phyloP scores from a whole-genome alignment of 306 rosid species.

The Vigna radiata region DNA sequence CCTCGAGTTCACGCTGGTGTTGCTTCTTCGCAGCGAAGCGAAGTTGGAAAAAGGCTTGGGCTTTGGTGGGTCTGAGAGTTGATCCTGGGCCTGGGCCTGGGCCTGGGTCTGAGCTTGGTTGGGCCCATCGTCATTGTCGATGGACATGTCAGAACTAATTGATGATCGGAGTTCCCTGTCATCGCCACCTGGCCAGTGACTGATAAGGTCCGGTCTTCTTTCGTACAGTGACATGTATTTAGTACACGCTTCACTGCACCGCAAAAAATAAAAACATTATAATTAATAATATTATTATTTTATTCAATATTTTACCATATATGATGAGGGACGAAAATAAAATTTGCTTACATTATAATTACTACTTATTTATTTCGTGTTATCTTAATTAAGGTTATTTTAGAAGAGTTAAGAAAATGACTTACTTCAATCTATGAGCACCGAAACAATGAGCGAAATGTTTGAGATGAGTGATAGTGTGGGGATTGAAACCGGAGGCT shows the following conservation, averaged over 20 bases:
- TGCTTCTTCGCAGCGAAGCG: conserved; percentile 46
- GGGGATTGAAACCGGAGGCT: conserved; percentile 83
- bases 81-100: conserved; percentile 14
- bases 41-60: conserved; percentile 49
- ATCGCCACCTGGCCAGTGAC: conserved; percentile 61
- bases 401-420: no score
- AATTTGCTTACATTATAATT: background rate
- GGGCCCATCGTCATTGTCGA: conserved; percentile 75
- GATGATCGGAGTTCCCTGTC: conserved; percentile 77
- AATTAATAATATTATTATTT: background rate
- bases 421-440: conserved; percentile 74
- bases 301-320: no score
- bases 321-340: background rate
- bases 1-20: conserved; percentile 48
- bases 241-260: conserved; percentile 82
- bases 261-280: background rate
- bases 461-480: conserved; percentile 74
- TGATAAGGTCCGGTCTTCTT: conserved; percentile 75
- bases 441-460: conserved; percentile 82
- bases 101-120: conserved; percentile 39
- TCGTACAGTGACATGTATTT: conserved; percentile 64
- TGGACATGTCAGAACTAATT: conserved; percentile 91
- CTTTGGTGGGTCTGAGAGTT: background rate
- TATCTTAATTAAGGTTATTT: no score
- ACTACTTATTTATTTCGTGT: no score